These are phyloP conservation scores for Aspergillus awamori DNA, from an alignment of 2,329 filamentous ascomycete genomes.

Conservation along the genomic window DNA sequence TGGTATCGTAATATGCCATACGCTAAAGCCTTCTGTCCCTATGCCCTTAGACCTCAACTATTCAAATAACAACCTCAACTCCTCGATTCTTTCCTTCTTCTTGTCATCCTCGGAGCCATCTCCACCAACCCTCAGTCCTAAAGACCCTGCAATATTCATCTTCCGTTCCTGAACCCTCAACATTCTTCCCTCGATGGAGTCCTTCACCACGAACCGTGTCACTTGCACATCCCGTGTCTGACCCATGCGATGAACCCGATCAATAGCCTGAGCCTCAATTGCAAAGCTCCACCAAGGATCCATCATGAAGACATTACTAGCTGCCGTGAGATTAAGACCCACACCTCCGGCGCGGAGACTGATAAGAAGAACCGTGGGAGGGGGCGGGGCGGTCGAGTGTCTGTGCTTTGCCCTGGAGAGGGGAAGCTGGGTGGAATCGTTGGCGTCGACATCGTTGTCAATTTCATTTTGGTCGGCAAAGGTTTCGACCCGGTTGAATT, in stretches of 20 bases:
- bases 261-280: constrained; percentile 94
- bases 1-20: too few species aligned
- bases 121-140: constrained; percentile 96
- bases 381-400: constrained; percentile 18
- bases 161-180: constrained; percentile 90
- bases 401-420: background rate
- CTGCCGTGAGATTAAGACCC: constrained; percentile 86
- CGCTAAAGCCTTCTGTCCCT: too few species aligned
- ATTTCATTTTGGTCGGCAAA: constrained; percentile 38
- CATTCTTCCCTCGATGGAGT: constrained; percentile 95
- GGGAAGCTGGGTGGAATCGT: constrained; percentile 17
- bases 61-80: constrained; percentile 82
- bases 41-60: constrained; percentile 16
- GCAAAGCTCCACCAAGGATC: constrained; percentile 99
- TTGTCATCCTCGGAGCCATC: constrained; percentile 87
- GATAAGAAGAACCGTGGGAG: constrained; percentile 68
- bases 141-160: constrained; percentile 80
- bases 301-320: constrained; percentile 96
- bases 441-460: constrained; percentile 36
- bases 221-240: constrained; percentile 85
- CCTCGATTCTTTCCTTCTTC: constrained; percentile 84
- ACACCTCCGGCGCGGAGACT: constrained; percentile 90
- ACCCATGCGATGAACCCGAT: constrained; percentile 96
- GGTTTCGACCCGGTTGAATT: constrained; percentile 63
- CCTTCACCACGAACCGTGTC: constrained; percentile 82